These are phyloP conservation scores for Sanghuangporus weigelae DNA, from an alignment of 1,284 basidiomycete species.

Conservation along the genomic window DNA sequence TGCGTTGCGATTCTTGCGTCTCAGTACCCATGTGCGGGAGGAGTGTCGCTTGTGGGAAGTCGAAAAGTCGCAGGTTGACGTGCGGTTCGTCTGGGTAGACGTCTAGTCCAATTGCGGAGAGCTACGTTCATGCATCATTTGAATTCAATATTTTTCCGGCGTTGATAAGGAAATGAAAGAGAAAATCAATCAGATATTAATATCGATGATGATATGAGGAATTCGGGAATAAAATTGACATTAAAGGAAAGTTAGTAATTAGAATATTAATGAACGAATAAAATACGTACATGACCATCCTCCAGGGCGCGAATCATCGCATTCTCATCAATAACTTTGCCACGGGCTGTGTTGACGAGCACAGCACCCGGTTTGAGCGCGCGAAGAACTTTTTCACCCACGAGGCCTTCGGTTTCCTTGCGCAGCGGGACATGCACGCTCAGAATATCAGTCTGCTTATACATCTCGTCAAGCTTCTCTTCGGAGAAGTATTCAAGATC, in stretches of 20 bases:
- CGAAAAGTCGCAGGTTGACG: slow-evolving; percentile 75
- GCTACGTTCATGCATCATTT: slow-evolving; percentile 36
- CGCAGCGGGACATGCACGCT: slow-evolving; percentile 71
- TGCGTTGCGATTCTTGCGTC: slow-evolving; percentile 73
- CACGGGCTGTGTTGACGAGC: slow-evolving; percentile 87
- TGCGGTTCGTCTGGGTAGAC: slow-evolving; percentile 87
- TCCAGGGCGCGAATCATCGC: slow-evolving; percentile 82
- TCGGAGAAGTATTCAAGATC: slow-evolving; percentile 72
- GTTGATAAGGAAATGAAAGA: background rate
- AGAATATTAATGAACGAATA: background rate
- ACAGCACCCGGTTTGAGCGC: slow-evolving; percentile 77
- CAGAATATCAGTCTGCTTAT: slow-evolving; percentile 75
- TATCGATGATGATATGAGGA: background rate
- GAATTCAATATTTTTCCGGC: background rate
- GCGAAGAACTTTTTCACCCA: slow-evolving; percentile 76
- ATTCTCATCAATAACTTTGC: slow-evolving; percentile 84
- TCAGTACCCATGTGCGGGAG: slow-evolving; percentile 91
- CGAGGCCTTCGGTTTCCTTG: slow-evolving; percentile 68
- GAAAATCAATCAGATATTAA: no score
- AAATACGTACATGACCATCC: slow-evolving; percentile 68
- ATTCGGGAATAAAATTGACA: background rate
- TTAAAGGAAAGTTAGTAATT: background rate
- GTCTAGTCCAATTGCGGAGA: slow-evolving; percentile 81
- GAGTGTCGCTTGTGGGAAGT: slow-evolving; percentile 77
- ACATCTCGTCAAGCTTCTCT: slow-evolving; percentile 63